Evolutionary conservation across 768 basidiomycete species (phyloP).

Genomic region (Phaffia tasmanica): DNA sequence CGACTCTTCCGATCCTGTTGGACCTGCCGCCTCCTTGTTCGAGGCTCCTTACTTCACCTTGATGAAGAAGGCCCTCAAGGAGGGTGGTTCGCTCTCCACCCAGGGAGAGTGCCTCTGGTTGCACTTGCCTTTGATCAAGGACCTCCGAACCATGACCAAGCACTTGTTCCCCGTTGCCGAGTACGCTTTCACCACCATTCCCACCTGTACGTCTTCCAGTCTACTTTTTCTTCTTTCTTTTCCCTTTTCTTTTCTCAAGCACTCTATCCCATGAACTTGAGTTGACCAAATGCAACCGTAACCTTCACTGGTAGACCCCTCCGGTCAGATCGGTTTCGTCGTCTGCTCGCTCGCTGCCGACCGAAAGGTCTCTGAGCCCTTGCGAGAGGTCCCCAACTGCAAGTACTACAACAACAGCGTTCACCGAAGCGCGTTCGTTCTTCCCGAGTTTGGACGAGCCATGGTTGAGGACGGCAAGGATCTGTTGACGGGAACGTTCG

Average conservation of each 20-base stretch:
- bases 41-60: slow-evolving; percentile 95
- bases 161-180: slow-evolving; percentile 67
- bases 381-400: slow-evolving; percentile 59
- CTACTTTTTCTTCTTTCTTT: not conserved
- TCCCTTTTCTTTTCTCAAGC: not conserved
- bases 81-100: slow-evolving; percentile 85
- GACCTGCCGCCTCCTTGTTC: slow-evolving; percentile 87
- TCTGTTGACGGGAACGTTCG: slow-evolving; percentile 38
- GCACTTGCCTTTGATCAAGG: slow-evolving; percentile 73
- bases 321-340: slow-evolving; percentile 91
- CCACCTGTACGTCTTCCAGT: slow-evolving; percentile 49
- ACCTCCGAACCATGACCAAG: slow-evolving; percentile 57
- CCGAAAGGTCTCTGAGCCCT: slow-evolving; percentile 60
- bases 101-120: slow-evolving; percentile 95
- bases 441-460: slow-evolving; percentile 81
- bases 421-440: slow-evolving; percentile 70
- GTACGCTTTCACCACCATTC: slow-evolving; percentile 93
- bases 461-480: slow-evolving; percentile 62
- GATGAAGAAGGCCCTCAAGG: slow-evolving; percentile 74
- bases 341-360: slow-evolving; percentile 65
- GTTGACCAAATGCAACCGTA: not conserved
- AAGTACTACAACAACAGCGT: slow-evolving; percentile 75
- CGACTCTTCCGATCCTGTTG: slow-evolving; percentile 95
- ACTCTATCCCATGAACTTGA: not conserved
- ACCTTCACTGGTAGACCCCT: slow-evolving; percentile 48